Evolutionary conservation across 257 asterid species (phyloP), one percentile per base, ranked within the genome.

Genomic region (Fraxinus anomala): DNA sequence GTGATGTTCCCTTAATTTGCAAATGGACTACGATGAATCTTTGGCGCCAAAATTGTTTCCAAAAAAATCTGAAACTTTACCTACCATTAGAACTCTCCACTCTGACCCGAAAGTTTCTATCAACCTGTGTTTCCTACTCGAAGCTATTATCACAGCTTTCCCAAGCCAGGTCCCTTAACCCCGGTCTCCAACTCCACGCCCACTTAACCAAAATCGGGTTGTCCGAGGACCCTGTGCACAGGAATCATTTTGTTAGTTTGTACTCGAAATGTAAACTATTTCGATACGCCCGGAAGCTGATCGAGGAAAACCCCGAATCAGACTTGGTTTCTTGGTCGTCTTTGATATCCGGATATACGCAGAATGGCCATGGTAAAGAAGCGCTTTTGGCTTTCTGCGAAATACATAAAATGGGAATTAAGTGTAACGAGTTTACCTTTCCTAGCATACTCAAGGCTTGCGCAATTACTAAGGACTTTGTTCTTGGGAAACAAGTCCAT

Each of bases 371-470:
- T 59, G 82, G 88, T 42, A 77, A 80, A 66, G 92, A 91, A 73
- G 96, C 97, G 68, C 82, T 89, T 68, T 81, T 72, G 80, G 83
- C 89, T 17, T 92, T 89, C 56, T 86, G 77, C 1, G 88, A 87
- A 75, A 86, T 89, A 89, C 88, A 87, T 78, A 49, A n/a, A 54
- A 77, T 91, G 87, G 96, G 89, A 37, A 74, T 91, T 42, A 85
- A 78, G 77, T 85, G 89, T 21, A 91, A 91, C 6, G 95, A 91
- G 82, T 91, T 88, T 74, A 82, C 92, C 26, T 89, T 88, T 76
- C 93, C 97, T 23, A 88, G 95, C 42, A 92, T 92, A 76, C 95
- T 92, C 84, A 92, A 92, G 79, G 96, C 97, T 1, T 92, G 97
- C 73, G 85, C 91, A 0, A 80, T 77, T 37, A 79, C 85, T 6